Conservation (phyloP, 345 rosid species). For the Pistacia atlantica region DNA sequence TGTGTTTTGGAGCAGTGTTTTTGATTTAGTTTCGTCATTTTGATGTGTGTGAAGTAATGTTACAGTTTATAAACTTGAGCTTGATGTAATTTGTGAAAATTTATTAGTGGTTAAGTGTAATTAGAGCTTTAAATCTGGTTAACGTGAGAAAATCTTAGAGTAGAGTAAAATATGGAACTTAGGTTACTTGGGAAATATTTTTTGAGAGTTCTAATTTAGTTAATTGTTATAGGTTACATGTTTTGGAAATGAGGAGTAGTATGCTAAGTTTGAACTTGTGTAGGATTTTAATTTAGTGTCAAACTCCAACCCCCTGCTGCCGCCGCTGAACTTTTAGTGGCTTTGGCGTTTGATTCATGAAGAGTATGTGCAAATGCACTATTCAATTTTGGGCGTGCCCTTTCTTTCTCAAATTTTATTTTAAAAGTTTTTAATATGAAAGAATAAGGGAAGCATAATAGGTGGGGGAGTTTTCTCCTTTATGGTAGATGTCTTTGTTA, state of each 20-base stretch:
- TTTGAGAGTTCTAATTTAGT: not conserved
- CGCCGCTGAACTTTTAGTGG: not conserved
- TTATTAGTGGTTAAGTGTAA: slow-evolving; percentile 2
- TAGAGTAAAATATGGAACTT: not conserved
- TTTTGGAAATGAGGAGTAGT: not conserved
- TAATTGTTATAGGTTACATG: not conserved
- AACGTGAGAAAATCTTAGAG: too few species aligned
- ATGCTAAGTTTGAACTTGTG: not conserved
- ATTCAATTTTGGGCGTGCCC: not conserved
- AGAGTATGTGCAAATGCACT: not conserved
- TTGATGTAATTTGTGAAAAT: not conserved
- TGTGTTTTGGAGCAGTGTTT: not conserved
- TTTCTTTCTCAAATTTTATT: not conserved
- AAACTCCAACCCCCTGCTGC: not conserved
- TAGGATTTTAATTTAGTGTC: not conserved
- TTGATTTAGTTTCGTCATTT: slow-evolving; percentile 2
- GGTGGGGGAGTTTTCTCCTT: not conserved
- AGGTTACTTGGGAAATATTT: not conserved
- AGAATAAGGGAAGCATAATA: not conserved
- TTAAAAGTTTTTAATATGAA: not conserved
- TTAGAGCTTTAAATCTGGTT: slow-evolving; percentile 11
- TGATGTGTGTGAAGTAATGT: slow-evolving; percentile 6
- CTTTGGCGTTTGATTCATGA: not conserved
- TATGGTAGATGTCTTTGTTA: not conserved
- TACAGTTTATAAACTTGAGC: not conserved